Evolutionary conservation across 352 stramenopile species (phyloP).

Genomic region (Globisporangium iwayamae): DNA sequence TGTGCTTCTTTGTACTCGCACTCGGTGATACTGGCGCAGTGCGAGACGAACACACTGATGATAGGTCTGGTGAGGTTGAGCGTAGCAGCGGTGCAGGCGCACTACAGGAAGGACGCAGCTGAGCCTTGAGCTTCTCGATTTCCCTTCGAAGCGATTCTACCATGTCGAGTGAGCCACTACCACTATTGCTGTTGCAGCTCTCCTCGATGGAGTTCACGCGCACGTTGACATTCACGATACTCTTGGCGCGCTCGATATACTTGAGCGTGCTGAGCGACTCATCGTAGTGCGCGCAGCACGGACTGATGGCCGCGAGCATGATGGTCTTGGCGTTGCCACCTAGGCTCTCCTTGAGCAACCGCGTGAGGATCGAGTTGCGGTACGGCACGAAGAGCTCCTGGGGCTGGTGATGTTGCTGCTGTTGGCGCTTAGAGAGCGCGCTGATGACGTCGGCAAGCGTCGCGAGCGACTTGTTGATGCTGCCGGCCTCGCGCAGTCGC

Average conservation of each 20-base stretch:
- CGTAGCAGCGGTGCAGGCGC: not conserved
- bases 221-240: conserved; percentile 30
- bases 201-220: conserved; percentile 32
- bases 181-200: conserved; percentile 5
- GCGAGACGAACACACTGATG: not conserved
- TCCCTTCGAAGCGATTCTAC: conserved; percentile 34
- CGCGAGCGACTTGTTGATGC: conserved; percentile 82
- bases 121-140: conserved; percentile 40
- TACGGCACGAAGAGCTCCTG: conserved; percentile 74
- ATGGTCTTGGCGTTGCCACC: conserved; percentile 80
- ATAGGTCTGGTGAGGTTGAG: not conserved
- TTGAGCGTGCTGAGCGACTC: conserved; percentile 85
- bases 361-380: conserved; percentile 86
- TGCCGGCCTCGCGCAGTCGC: conserved; percentile 65
- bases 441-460: conserved; percentile 85
- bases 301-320: conserved; percentile 87
- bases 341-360: conserved; percentile 75
- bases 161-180: conserved; percentile 19
- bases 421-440: conserved; percentile 42
- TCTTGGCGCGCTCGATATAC: conserved; percentile 72
- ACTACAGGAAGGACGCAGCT: conserved; percentile 18
- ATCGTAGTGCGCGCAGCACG: conserved; percentile 81
- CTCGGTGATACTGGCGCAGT: not conserved
- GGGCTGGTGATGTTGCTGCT: conserved; percentile 4
- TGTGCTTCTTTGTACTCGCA: not conserved